A percentile compares a stretch with the other conserved stretches of the same genome.
These are phyloP conservation scores for Heterobasidion annosum DNA, from an alignment of 1,284 basidiomycete genomes.

Conservation along the genomic window DNA sequence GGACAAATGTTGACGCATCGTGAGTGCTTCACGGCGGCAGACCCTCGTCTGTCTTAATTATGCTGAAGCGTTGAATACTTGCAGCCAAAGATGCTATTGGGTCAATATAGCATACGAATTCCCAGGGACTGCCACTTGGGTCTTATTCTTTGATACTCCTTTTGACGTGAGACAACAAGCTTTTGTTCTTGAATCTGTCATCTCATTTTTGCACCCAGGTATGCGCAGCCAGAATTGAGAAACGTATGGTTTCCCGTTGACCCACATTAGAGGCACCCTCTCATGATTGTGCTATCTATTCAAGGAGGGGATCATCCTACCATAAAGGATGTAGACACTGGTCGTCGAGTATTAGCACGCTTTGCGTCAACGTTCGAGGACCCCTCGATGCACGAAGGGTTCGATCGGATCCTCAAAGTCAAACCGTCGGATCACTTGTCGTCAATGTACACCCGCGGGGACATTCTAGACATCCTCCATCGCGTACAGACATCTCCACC, in stretches of 20 bases:
- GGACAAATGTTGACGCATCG: conserved; percentile 61
- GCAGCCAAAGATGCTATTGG: conserved; percentile 63
- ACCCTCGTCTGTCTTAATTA: not conserved
- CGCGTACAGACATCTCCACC: conserved; percentile 35
- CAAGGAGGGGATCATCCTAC: conserved; percentile 63
- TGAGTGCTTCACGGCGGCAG: conserved; percentile 24
- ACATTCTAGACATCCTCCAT: conserved; percentile 40
- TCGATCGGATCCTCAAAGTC: conserved; percentile 48
- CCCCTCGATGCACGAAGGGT: conserved; percentile 50
- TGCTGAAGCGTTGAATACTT: not conserved
- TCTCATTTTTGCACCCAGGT: conserved; percentile 23
- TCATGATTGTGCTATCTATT: not conserved
- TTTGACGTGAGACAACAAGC: conserved; percentile 44
- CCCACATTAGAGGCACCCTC: not conserved
- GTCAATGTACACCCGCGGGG: conserved; percentile 37
- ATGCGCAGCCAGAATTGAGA: conserved; percentile 40
- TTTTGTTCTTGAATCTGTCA: not conserved
- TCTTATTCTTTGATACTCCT: conserved; percentile 66
- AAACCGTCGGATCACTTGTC: conserved; percentile 39
- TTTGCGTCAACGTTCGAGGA: conserved; percentile 48
- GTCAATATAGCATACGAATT: conserved; percentile 57
- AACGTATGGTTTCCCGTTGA: conserved; percentile 22
- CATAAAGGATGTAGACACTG: conserved; percentile 48
- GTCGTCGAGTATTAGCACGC: conserved; percentile 44
- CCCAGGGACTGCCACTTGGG: conserved; percentile 49